Evolutionary conservation across 331 rosid species (phyloP).

Genomic region (Rosa hybrid): DNA sequence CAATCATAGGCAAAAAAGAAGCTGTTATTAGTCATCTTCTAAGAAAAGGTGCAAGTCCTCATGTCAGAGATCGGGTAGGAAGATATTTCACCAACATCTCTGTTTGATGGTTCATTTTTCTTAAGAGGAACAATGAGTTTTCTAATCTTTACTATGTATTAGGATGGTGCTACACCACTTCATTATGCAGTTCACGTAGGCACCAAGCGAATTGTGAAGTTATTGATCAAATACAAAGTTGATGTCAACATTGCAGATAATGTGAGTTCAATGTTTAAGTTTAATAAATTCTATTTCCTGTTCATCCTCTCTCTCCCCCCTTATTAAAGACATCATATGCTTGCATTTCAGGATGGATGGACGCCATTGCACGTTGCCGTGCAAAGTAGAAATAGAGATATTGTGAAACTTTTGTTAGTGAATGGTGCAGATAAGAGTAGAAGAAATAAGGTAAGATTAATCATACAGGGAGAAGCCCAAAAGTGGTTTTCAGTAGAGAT

Average conservation of each 20-base stretch:
- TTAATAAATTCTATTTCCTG: slow-evolving; percentile 3
- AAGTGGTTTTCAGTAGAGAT: not conserved
- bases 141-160: slow-evolving; percentile 28
- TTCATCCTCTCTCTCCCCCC: not conserved
- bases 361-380: slow-evolving; percentile 88
- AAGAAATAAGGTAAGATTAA: slow-evolving; percentile 64
- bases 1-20: slow-evolving; percentile 77
- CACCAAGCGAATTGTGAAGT: slow-evolving; percentile 77
- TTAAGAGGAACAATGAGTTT: slow-evolving; percentile 12
- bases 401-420: slow-evolving; percentile 75
- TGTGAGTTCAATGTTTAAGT: slow-evolving; percentile 41
- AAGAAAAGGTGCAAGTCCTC: slow-evolving; percentile 91
- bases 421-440: slow-evolving; percentile 78
- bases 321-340: not conserved
- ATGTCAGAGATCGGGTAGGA: slow-evolving; percentile 73
- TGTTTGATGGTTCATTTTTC: not conserved
- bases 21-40: slow-evolving; percentile 88
- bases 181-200: slow-evolving; percentile 97
- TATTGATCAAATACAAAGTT: slow-evolving; percentile 74
- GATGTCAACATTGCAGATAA: slow-evolving; percentile 79
- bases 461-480: too few species aligned
- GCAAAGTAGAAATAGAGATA: slow-evolving; percentile 82
- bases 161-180: slow-evolving; percentile 98
- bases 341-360: slow-evolving; percentile 80
- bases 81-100: slow-evolving; percentile 1